phyloP scores from a whole-genome alignment of 163 green algal genomes.

The Scenedesmus sp. region DNA sequence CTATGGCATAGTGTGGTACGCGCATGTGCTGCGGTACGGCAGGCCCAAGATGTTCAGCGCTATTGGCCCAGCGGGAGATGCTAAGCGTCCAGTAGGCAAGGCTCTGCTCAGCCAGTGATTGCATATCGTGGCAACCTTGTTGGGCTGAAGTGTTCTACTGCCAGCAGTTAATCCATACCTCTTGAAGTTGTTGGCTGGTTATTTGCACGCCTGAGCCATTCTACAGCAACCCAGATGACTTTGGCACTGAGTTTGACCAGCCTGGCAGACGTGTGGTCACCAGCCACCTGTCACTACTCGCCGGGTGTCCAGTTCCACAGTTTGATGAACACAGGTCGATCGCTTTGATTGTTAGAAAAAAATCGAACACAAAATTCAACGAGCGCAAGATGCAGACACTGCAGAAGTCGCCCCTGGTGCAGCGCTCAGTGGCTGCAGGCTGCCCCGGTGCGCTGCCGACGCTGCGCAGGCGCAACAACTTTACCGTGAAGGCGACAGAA shows the following conservation, averaged over 20 bases:
- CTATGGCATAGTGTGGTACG: no score
- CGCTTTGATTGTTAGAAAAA: background rate
- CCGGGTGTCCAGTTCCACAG: background rate
- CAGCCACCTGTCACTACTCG: background rate
- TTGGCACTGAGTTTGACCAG: background rate
- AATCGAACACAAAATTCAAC: background rate
- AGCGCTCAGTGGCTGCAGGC: slow-evolving; percentile 1
- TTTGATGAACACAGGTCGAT: background rate
- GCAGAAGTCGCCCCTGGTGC: background rate
- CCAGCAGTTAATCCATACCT: no score
- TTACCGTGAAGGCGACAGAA: background rate
- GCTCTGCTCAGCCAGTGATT: no score
- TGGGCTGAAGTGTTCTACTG: no score
- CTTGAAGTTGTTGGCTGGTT: no score
- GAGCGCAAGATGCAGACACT: slow-evolving; percentile 25
- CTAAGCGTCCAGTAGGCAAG: no score
- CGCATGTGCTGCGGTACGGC: no score
- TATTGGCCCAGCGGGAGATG: no score
- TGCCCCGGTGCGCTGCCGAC: background rate
- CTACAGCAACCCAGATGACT: background rate
- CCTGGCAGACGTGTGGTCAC: background rate
- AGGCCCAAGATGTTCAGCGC: no score
- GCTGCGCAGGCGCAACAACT: background rate
- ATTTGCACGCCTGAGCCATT: no score
- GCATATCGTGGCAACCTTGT: no score